Evolutionary conservation across 202 grass and related monocot genomes (phyloP), one percentile per base, ranked within the genome.

Genomic region (Hordeum pubiflorum): DNA sequence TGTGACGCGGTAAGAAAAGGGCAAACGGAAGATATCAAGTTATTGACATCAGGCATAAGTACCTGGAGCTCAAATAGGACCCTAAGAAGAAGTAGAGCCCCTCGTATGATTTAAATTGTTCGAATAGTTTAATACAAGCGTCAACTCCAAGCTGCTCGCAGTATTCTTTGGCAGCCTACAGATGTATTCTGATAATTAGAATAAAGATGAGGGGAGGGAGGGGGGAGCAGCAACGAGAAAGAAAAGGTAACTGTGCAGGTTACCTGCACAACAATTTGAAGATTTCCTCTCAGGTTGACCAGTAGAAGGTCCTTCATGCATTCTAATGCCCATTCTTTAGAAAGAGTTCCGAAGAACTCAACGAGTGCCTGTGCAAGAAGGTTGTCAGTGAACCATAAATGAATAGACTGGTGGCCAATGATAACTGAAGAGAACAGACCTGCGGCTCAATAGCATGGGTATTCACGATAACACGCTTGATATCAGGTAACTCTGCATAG

Each of bases 21-120:
- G 18, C 4, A 20, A 17, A 60, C 43, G 10, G 72, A 75, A 72
- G 29, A 55, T 15, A 83, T 37, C 70, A 73, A 59, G 57, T 59
- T 59, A 59, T 55, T 40, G 81, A 44, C 66, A 37, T 37, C 74
- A 74, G 18, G 43, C 81, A 13, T 55, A 85, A 69, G 13, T 92
- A 97, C 94, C 87, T 97, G 72, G 94, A 97, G 41, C 94, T 97
- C 80, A 97, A 64, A 85, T 91, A 97, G 52, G 91, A 91, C 63
- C 94, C 94, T 72, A 97, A 80, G 83, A 97, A 94, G 63, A 94
- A 94, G 89, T 97, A 97, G 60, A 97, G 89, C 40, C 91, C 94
- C 79, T 97, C 94, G 5, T 94, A 94, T 73, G 94, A 97, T 86
- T 97, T 94, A 77, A 97, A 97, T 83, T 97, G 91, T 60, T 97